Conservation (phyloP, 495 filamentous ascomycete species). For the Penicillium nucicola region DNA sequence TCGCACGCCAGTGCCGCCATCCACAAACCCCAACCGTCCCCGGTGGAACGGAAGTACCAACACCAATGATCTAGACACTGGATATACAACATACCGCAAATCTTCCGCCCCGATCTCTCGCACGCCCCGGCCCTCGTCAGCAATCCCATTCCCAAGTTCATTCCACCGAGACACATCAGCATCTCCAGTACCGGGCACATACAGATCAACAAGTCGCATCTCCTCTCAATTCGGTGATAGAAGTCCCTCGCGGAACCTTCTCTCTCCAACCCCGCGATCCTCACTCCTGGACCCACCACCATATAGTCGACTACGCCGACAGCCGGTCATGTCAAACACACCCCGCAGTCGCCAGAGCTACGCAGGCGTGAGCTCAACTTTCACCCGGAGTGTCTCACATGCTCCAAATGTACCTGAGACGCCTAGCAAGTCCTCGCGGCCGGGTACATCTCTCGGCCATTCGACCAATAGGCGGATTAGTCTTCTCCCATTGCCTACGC, state of each 20-base stretch:
- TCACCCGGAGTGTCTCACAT: conserved; percentile 37
- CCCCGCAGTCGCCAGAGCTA: conserved; percentile 45
- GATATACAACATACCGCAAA: conserved; percentile 66
- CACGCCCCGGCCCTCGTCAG: conserved; percentile 39
- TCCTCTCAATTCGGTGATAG: conserved; percentile 40
- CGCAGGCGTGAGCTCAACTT: conserved; percentile 27
- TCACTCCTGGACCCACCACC: conserved; percentile 37
- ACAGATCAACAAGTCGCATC: conserved; percentile 32
- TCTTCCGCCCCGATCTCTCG: conserved; percentile 28
- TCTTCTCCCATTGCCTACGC: conserved; percentile 44
- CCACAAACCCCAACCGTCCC: conserved; percentile 58
- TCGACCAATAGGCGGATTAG: conserved; percentile 46
- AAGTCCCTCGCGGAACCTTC: conserved; percentile 30
- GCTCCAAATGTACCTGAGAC: conserved; percentile 22
- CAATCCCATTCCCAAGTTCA: conserved; percentile 31
- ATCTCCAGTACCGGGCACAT: conserved; percentile 36
- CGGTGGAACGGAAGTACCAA: conserved; percentile 79
- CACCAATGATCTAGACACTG: conserved; percentile 61
- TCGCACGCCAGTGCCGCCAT: conserved; percentile 38
- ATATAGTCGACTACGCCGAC: conserved; percentile 40
- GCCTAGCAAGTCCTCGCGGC: conserved; percentile 36
- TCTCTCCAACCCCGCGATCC: conserved; percentile 31
- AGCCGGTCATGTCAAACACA: conserved; percentile 25
- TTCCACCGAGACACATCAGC: conserved; percentile 38
- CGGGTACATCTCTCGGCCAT: conserved; percentile 45